phyloP scores from a whole-genome alignment of 352 stramenopile genomes.

The Phytophthora pseudosyringae region DNA sequence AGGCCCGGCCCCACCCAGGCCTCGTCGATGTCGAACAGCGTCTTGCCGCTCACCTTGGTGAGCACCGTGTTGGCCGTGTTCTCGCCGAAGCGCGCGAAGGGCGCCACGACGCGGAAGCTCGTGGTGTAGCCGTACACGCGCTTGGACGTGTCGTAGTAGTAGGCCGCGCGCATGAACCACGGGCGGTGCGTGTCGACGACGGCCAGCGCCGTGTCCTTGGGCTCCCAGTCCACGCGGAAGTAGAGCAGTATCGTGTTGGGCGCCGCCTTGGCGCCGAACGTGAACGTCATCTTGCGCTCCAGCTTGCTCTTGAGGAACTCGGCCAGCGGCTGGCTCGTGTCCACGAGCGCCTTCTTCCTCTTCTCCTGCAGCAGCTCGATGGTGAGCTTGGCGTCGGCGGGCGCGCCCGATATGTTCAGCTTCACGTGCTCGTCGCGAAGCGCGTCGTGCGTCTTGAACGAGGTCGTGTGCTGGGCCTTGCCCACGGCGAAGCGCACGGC shows the following conservation, averaged over 20 bases:
- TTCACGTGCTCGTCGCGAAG: constrained; percentile 43
- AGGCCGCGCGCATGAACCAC: constrained; percentile 74
- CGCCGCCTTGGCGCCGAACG: constrained; percentile 37
- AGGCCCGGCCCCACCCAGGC: constrained; percentile 57
- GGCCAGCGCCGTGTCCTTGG: constrained; percentile 27
- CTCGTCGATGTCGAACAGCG: constrained; percentile 63
- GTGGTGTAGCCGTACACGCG: constrained; percentile 84
- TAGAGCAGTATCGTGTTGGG: constrained; percentile 36
- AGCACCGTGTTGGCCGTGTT: constrained; percentile 72
- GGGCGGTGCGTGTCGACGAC: constrained; percentile 47
- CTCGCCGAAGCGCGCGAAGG: constrained; percentile 70
- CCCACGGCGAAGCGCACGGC: constrained; percentile 37
- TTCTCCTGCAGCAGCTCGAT: constrained; percentile 25
- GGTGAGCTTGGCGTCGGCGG: constrained; percentile 36
- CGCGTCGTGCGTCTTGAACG: constrained; percentile 34
- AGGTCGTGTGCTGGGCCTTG: constrained; percentile 31
- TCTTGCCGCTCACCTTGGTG: constrained; percentile 64
- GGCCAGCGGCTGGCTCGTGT: constrained; percentile 37
- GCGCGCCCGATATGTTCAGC: constrained; percentile 41
- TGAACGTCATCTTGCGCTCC: constrained; percentile 51
- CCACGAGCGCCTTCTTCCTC: constrained; percentile 48
- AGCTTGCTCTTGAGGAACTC: constrained; percentile 35
- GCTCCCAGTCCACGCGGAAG: constrained; percentile 38
- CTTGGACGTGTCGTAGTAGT: constrained; percentile 87
- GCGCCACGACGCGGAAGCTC: constrained; percentile 70